Evolutionary conservation across 192 early-diverging fungal genomes (phyloP), one percentile per base, ranked within the genome.

Genomic region (Martensiomyces pterosporus): DNA sequence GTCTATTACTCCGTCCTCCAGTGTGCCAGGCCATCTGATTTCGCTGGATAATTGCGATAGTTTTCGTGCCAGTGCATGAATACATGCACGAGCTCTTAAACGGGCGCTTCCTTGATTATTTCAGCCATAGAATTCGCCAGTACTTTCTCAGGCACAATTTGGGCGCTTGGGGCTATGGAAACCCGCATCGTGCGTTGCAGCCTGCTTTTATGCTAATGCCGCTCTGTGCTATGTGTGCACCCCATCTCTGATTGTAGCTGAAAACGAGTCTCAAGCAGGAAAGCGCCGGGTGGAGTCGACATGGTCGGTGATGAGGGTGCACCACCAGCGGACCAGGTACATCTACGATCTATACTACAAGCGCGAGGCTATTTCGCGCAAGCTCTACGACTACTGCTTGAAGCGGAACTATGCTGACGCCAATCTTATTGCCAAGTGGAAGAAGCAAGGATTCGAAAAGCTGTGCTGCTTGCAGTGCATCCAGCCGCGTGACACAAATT

Each of bases 351-450:
- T 98, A 42, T 98, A 86, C 60, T 93, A 94, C 77, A 94, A 93
- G 69, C 89, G 94, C 47, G 83, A 93, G 45, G 87, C 90, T 15
- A 99, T 99, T 36, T 88, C 89, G 25, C 83, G 83, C 53, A 87
- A 90, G 52, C 71, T 99, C 33, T 98, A 94, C 63, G 86, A 95
- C 48, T 99, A 89, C 59, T 87, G 90, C 63, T 47, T 98, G 42
- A 94, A 95, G 60, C 79, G 91, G 50, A 82, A 83, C 24, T 92
- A 94, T 45, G 97, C 90, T 4, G 97, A 99, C 63, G 85, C 61
- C 13, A 86, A 79, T 52, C 69, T 99, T 17, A 99, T 99, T 72
- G 97, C 94, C 12, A 99, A 99, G 54, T 99, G 97, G 97, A 86
- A 85, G 50, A 98, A 97, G 84, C 79, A 83, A 40, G 94, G 94